A percentile compares a stretch with the other conserved stretches of the same genome.
These are phyloP conservation scores for Cladosporium sp. DNA, from an alignment of 2,329 filamentous ascomycete genomes.

Conservation along the genomic window DNA sequence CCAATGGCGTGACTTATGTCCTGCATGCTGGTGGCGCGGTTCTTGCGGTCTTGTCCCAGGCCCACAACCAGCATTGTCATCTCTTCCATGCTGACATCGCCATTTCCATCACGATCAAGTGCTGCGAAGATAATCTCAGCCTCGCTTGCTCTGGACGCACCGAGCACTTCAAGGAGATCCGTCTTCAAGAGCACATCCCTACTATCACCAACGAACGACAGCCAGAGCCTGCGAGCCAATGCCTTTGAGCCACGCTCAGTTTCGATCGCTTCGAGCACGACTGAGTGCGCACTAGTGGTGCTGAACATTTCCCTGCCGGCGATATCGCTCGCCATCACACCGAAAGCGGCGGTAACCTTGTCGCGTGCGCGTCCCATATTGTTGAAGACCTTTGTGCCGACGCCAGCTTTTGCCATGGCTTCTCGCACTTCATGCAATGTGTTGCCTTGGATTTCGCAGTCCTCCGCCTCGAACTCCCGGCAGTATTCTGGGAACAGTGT, in stretches of 20 bases:
- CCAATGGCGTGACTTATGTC: slow-evolving; percentile 34
- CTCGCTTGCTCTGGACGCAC: slow-evolving; percentile 19
- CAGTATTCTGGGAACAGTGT: slow-evolving; percentile 80
- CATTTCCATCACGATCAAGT: slow-evolving; percentile 32
- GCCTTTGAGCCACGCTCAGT: slow-evolving; percentile 28
- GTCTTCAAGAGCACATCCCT: slow-evolving; percentile 23
- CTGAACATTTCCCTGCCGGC: slow-evolving; percentile 80
- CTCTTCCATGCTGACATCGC: slow-evolving; percentile 33
- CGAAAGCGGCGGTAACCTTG: slow-evolving; percentile 79
- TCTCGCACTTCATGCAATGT: slow-evolving; percentile 52
- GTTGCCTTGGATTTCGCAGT: slow-evolving; percentile 75
- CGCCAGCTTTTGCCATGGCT: slow-evolving; percentile 41
- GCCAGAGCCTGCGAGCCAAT: slow-evolving; percentile 32
- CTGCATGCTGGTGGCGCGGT: slow-evolving; percentile 28
- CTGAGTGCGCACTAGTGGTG: slow-evolving; percentile 24
- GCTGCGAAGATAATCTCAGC: slow-evolving; percentile 30
- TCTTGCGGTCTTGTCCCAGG: slow-evolving; percentile 28
- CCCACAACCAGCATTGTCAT: slow-evolving; percentile 30
- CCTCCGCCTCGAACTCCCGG: slow-evolving; percentile 72
- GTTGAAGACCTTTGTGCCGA: slow-evolving; percentile 67
- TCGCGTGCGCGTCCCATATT: slow-evolving; percentile 64
- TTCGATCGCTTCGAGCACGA: slow-evolving; percentile 29
- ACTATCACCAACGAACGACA: slow-evolving; percentile 29
- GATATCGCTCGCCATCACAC: slow-evolving; percentile 79
- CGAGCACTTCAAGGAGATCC: slow-evolving; percentile 30